Base-by-base conservation (phyloP, 2,329 filamentous ascomycete species). In the Macrophomina tecta region DNA sequence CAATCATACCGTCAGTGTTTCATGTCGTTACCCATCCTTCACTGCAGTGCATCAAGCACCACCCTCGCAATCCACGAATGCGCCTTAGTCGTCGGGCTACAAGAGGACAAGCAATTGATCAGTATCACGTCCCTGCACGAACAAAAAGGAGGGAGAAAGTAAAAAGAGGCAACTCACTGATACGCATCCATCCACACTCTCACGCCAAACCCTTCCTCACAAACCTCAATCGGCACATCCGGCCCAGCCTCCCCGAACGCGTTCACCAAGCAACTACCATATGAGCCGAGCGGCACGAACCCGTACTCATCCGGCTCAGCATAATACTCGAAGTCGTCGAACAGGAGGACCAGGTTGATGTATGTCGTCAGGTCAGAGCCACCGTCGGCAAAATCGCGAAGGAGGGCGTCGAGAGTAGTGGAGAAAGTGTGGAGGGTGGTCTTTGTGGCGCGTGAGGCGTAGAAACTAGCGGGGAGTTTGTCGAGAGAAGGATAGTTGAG, bases 251-350 rank as follows among this genome's bases (percentile, higher is more conserved):
- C 65, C 8, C 58, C 55, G 32, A 64, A 67, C 58, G 58, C 65
- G 6, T 58, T 58, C 4, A 53, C 58, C 5, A 67, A 30, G 28
- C 65, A 67, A 40, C 55, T 63, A 3, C 36, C 34, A 23, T 67
- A 67, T 16, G 65, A 18, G 9, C 45, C 65, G 12, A 30, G 62
- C 30, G 61, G 30, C 18, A 48, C 38, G n/a, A 67, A 67, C 3
- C 58, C 65, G 34, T 67, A 62, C 6, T 8, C 23, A 4, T 28
- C 38, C 23, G 55, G 55, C n/a, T 64, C 42, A 8, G 34, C 58
- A 36, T 67, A 67, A 46, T 63, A 67, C 34, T 63, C 65, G 36
- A 67, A 67, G 23, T 63, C 48, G 11, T n/a, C 65, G 23, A 67
- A 67, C 14, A 67, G 36, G 14, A 58, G 65, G 55, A n/a, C 58